A percentile compares a stretch with the other conserved stretches of the same genome.
These are phyloP conservation scores for Cinchona pubescens DNA, from an alignment of 257 asterid genomes.

Conservation along the genomic window DNA sequence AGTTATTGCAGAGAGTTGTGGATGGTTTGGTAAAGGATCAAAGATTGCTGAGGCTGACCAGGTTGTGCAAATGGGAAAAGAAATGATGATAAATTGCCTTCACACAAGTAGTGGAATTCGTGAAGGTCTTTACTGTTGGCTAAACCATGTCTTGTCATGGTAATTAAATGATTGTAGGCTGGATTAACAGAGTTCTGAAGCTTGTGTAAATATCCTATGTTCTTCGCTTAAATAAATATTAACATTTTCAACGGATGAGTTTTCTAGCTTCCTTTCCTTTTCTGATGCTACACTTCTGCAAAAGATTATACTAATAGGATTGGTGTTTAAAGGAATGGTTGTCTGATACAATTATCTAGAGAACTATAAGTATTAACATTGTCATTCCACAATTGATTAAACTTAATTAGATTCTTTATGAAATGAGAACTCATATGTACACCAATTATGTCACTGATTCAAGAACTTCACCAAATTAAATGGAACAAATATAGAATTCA, in stretches of 20 bases:
- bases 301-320: not conserved
- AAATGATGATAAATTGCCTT: conserved; percentile 33
- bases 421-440: not conserved
- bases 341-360: not conserved
- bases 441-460: not conserved
- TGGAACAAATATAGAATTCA: not conserved
- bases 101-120: conserved; percentile 1
- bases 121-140: conserved; percentile 6
- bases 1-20: conserved; percentile 41
- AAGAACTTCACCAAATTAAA: not conserved
- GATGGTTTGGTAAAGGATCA: conserved; percentile 35
- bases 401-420: not conserved
- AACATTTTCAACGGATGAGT: not conserved
- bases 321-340: not conserved
- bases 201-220: not conserved
- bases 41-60: conserved; percentile 36
- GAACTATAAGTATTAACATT: not conserved
- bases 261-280: not conserved
- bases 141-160: conserved; percentile 1
- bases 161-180: not conserved
- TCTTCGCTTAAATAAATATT: not conserved
- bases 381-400: not conserved
- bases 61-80: conserved; percentile 37
- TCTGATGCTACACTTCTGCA: not conserved
- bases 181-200: not conserved